These are phyloP conservation scores for Millerozyma miso DNA, from an alignment of 805 yeast species.

Conservation along the genomic window DNA sequence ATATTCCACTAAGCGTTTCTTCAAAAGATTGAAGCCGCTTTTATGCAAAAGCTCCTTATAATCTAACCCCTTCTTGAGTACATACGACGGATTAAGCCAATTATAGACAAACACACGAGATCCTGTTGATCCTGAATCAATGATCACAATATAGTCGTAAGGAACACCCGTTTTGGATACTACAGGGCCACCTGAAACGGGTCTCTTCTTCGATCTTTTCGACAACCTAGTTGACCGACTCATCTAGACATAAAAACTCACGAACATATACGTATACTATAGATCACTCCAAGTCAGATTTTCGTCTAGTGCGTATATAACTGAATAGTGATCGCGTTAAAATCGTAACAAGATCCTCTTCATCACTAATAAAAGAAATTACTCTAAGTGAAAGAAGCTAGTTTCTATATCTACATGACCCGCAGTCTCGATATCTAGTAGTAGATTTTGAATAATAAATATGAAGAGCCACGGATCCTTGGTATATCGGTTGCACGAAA, in stretches of 20 bases:
- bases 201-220: conserved; percentile 7
- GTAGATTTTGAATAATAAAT: too few relatives aligned
- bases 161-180: conserved; percentile 43
- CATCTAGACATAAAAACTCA: background rate
- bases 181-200: conserved; percentile 27
- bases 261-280: too few relatives aligned
- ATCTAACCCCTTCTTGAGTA: conserved; percentile 15
- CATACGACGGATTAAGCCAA: conserved; percentile 43
- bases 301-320: too few relatives aligned
- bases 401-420: too few relatives aligned
- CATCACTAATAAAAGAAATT: too few relatives aligned
- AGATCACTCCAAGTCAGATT: too few relatives aligned
- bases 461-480: too few relatives aligned
- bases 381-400: too few relatives aligned
- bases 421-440: too few relatives aligned
- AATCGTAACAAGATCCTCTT: too few relatives aligned
- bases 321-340: too few relatives aligned
- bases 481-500: too few relatives aligned
- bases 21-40: conserved; percentile 3
- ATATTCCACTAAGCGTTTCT: conserved; percentile 3
- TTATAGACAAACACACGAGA: conserved; percentile 58
- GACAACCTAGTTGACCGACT: background rate
- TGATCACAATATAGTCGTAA: conserved; percentile 55
- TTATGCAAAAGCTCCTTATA: background rate
- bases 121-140: conserved; percentile 67